A percentile compares a stretch with the other conserved stretches of the same genome.
phyloP scores from a whole-genome alignment of 2,329 filamentous ascomycete genomes.

The Colletotrichum viniferum region DNA sequence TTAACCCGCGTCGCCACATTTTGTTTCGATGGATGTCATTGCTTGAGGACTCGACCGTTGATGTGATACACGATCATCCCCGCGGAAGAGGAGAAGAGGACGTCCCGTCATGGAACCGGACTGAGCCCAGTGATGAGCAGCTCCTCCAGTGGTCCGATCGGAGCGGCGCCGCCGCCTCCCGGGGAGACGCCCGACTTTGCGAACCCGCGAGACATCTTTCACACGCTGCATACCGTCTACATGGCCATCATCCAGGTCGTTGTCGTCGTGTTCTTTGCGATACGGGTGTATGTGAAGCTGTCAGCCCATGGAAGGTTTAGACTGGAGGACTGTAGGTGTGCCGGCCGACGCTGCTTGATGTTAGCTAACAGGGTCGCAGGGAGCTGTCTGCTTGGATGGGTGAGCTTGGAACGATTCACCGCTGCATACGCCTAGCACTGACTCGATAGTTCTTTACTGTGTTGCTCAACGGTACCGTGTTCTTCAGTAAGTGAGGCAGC shows the following conservation, averaged over 20 bases:
- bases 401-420: not conserved
- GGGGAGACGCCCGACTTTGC: slow-evolving; percentile 19
- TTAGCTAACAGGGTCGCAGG: not conserved
- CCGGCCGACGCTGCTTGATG: not conserved
- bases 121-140: slow-evolving; percentile 1
- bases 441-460: slow-evolving; percentile 11
- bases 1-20: not conserved
- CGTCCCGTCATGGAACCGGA: not conserved
- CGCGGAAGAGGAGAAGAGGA: not conserved
- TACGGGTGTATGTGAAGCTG: slow-evolving; percentile 12
- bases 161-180: slow-evolving; percentile 14
- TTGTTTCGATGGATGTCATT: not conserved
- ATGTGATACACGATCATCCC: not conserved
- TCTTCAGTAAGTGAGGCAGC: slow-evolving; percentile 8
- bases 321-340: slow-evolving; percentile 13
- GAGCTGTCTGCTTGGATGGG: slow-evolving; percentile 16
- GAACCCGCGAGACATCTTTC: slow-evolving; percentile 8
- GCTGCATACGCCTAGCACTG: not conserved
- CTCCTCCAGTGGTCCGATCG: not conserved
- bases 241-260: not conserved
- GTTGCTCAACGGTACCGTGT: not conserved
- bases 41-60: not conserved
- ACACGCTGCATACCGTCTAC: not conserved
- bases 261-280: slow-evolving; percentile 4
- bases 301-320: slow-evolving; percentile 6